Evolutionary conservation across 1,139 yeast species (phyloP).

Genomic region (Magnusiomyces sp.): DNA sequence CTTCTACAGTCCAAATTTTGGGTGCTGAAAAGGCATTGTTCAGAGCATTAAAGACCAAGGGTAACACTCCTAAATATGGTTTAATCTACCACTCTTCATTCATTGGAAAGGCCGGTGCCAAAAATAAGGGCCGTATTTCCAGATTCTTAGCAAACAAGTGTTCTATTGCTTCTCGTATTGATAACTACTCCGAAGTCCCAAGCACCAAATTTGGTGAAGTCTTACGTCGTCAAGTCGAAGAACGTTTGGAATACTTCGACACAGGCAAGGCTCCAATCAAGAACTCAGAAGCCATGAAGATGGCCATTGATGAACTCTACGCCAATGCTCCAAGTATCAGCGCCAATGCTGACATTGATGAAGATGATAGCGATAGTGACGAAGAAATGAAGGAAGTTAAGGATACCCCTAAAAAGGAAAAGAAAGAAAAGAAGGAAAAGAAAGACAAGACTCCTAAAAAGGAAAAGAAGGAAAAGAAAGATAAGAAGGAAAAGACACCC

Average conservation of each 20-base stretch:
- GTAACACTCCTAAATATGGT: constrained; percentile 97
- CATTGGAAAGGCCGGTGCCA: constrained; percentile 92
- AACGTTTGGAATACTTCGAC: constrained; percentile 90
- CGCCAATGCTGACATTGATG: constrained; percentile 42
- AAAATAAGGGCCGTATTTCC: constrained; percentile 98
- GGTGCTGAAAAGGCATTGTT: constrained; percentile 99
- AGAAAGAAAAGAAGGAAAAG: constrained; percentile 33
- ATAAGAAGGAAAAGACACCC: constrained; percentile 43
- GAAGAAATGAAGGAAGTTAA: constrained; percentile 20
- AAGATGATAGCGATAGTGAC: constrained; percentile 34
- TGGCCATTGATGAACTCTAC: constrained; percentile 66
- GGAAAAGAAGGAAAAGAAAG: constrained; percentile 38
- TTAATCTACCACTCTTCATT: constrained; percentile 93
- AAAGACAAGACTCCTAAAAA: constrained; percentile 24
- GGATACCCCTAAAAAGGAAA: constrained; percentile 32
- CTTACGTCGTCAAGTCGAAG: constrained; percentile 94
- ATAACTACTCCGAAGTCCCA: constrained; percentile 60
- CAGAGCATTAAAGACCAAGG: constrained; percentile 97
- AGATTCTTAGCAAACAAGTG: constrained; percentile 98
- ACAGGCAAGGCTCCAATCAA: constrained; percentile 96
- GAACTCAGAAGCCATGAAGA: constrained; percentile 87
- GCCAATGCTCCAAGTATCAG: constrained; percentile 39
- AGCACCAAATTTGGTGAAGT: constrained; percentile 77
- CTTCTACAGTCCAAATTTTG: constrained; percentile 95
- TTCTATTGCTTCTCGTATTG: constrained; percentile 97